Base-by-base conservation (phyloP, 2,329 filamentous ascomycete genomes). In the Ilyonectria robusta region DNA sequence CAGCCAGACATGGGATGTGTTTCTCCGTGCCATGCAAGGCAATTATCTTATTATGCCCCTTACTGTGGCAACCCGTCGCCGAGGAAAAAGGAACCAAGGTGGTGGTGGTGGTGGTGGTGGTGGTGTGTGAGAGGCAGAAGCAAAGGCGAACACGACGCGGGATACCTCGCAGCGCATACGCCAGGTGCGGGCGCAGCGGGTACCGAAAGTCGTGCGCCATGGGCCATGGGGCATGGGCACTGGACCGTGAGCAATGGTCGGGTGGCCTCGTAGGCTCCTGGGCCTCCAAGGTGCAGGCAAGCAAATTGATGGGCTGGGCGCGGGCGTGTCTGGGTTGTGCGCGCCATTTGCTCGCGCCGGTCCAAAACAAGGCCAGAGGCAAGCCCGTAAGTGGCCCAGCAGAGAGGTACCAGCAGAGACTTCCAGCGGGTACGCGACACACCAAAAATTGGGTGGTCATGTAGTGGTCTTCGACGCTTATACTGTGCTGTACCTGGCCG, bases 401-500 rank as follows among this genome's bases (percentile, higher is more conserved):
- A 35, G 59, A 65, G 65, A 76, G 72, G 76, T 79, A 79, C 77
- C 71, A 70, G 71, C 63, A 77, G 77, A 67, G 78, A 80, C 77
- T 78, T 80, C 56, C 70, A 74, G 78, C 78, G 78, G 77, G 76
- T 79, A 79, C 77, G 75, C 75, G 74, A 79, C 78, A 78, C 78
- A 79, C 78, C 76, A 78, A 74, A 65, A 66, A 73, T 74, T 77
- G 68, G 75, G 71, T 76, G 75, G 74, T 74, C 71, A 77, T 75
- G 77, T 78, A 77, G 77, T 72, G 74, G 69, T 75, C 71, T 71
- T 73, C 62, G 62, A 71, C 70, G 69, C 75, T 79, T 76, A 79
- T 80, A 80, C 79, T 80, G 79, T 80, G 79, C 76, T 78, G 75
- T 80, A 80, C 78, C 68, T 79, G 65, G 68, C 63, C 53, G 62